A percentile compares a stretch with the other conserved stretches of the same genome.
Conservation (phyloP, 2,329 filamentous ascomycete genomes). For the Exophiala lecanii-corni region DNA sequence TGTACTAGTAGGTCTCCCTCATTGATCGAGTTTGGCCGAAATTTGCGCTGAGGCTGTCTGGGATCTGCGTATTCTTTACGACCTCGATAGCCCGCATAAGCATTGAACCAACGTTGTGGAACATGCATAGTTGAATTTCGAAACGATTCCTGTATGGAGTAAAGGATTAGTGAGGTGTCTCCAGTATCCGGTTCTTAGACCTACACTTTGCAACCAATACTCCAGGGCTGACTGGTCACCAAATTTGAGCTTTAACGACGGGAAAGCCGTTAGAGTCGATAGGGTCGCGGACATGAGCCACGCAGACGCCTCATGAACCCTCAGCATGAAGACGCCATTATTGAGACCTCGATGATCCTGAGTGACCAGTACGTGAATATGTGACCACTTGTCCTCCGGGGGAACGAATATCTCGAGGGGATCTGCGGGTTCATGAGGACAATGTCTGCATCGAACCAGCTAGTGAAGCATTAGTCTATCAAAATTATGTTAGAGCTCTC, state of each 20-base stretch:
- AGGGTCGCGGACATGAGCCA: slow-evolving; percentile 30
- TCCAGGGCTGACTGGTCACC: slow-evolving; percentile 22
- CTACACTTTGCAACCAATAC: slow-evolving; percentile 8
- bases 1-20: slow-evolving; percentile 31
- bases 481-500: background rate
- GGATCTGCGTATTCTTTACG: slow-evolving; percentile 3
- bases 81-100: slow-evolving; percentile 7
- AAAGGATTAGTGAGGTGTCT: background rate
- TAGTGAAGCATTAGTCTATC: too few relatives aligned
- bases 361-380: slow-evolving; percentile 31
- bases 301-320: slow-evolving; percentile 34
- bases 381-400: slow-evolving; percentile 25
- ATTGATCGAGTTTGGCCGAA: slow-evolving; percentile 5
- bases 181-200: background rate
- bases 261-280: slow-evolving; percentile 26
- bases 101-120: slow-evolving; percentile 22
- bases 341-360: slow-evolving; percentile 35
- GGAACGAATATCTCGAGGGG: slow-evolving; percentile 33
- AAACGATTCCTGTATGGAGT: slow-evolving; percentile 1
- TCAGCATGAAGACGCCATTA: slow-evolving; percentile 33
- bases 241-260: slow-evolving; percentile 24
- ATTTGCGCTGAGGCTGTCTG: slow-evolving; percentile 9
- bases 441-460: slow-evolving; percentile 34
- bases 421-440: slow-evolving; percentile 34
- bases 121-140: slow-evolving; percentile 10